Conservation (phyloP, 2,329 filamentous ascomycete genomes). For the Alternaria gansuensis region DNA sequence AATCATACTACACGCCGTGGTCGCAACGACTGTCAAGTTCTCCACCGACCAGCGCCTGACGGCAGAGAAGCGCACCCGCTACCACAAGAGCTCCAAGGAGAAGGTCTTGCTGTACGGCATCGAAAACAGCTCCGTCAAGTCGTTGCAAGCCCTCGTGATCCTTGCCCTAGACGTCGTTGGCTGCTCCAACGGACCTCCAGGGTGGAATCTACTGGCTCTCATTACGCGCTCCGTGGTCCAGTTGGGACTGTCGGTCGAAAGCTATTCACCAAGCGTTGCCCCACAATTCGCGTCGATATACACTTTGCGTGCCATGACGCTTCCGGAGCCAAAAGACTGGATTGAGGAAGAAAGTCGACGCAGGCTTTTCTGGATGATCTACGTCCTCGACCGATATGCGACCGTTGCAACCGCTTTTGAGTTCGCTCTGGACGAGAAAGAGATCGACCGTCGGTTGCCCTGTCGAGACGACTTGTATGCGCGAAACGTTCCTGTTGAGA, state of each 20-base stretch:
- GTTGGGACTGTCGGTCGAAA: constrained; percentile 83
- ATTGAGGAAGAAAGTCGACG: constrained; percentile 88
- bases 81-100: constrained; percentile 83
- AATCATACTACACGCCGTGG: constrained; percentile 85
- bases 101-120: constrained; percentile 87
- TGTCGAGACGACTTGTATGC: constrained; percentile 88
- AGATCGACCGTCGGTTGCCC: constrained; percentile 86
- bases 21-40: constrained; percentile 85
- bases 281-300: constrained; percentile 87
- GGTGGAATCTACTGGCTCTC: constrained; percentile 89
- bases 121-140: constrained; percentile 88
- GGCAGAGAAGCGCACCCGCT: constrained; percentile 74
- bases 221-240: constrained; percentile 91
- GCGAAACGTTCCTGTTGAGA: constrained; percentile 84
- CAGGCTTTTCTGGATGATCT: constrained; percentile 93
- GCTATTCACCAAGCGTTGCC: constrained; percentile 78
- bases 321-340: constrained; percentile 84
- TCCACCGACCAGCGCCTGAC: constrained; percentile 79
- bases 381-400: constrained; percentile 86
- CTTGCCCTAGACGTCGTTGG: constrained; percentile 85
- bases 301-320: constrained; percentile 82
- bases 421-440: constrained; percentile 86
- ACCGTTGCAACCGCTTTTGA: constrained; percentile 92
- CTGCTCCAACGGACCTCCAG: constrained; percentile 86
- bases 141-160: constrained; percentile 86